Evolutionary conservation across 2,329 filamentous ascomycete genomes (phyloP).

Genomic region (Penicillium crustosum): DNA sequence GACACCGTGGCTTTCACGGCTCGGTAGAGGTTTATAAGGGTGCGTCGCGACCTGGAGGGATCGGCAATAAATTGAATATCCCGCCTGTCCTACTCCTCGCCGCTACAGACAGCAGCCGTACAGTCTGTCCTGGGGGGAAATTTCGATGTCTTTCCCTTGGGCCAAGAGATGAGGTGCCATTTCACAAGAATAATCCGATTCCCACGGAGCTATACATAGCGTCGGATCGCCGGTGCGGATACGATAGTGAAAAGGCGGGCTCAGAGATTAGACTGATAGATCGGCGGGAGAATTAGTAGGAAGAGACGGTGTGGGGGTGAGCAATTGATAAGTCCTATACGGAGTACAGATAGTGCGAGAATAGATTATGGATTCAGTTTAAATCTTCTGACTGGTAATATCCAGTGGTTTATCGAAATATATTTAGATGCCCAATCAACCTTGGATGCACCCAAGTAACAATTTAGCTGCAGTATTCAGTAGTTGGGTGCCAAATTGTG

Average conservation of each 20-base stretch:
- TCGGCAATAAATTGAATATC: conserved; percentile 19
- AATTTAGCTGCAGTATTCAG: background rate
- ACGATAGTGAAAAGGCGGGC: conserved; percentile 2
- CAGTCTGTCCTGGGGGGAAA: no score
- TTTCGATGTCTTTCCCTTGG: no score
- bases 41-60: background rate
- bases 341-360: conserved; percentile 14
- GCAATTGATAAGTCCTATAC: conserved; percentile 19
- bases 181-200: no score
- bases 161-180: no score
- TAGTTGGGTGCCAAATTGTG: background rate
- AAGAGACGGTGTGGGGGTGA: conserved; percentile 19
- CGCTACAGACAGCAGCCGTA: no score
- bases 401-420: background rate
- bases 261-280: conserved; percentile 20
- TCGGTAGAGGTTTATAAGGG: background rate
- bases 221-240: background rate
- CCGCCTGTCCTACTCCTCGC: background rate
- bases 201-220: background rate
- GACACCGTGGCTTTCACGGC: background rate
- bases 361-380: conserved; percentile 10
- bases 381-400: conserved; percentile 9
- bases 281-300: conserved; percentile 14
- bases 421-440: background rate
- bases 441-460: background rate